Conservation (phyloP, 1,139 yeast species). For the Citeromyces hawaiiensis region DNA sequence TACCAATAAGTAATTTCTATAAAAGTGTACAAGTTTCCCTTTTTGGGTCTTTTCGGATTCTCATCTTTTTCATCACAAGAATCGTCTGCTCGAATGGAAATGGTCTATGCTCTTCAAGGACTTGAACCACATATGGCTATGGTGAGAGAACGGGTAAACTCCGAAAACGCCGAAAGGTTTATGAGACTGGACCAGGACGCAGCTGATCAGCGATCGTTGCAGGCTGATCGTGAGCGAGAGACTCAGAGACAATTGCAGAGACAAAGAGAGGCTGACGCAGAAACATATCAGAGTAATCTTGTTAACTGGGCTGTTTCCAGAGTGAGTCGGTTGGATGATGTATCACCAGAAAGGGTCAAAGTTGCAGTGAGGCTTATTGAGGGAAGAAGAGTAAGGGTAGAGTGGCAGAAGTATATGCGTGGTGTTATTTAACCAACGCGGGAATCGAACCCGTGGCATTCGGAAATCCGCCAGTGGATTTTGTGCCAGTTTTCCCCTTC, state of each 20-base stretch:
- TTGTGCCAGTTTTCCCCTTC: neutral
- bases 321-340: neutral
- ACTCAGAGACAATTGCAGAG: slow-evolving; percentile 16
- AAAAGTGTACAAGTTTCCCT: slow-evolving; percentile 70
- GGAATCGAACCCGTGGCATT: neutral
- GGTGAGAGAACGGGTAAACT: slow-evolving; percentile 49
- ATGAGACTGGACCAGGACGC: slow-evolving; percentile 65
- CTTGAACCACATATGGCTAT: slow-evolving; percentile 41
- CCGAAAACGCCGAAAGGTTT: slow-evolving; percentile 43
- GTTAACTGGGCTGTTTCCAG: neutral
- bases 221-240: slow-evolving; percentile 33
- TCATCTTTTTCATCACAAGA: slow-evolving; percentile 57
- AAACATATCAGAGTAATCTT: neutral
- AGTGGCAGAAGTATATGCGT: neutral
- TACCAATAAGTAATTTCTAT: slow-evolving; percentile 69
- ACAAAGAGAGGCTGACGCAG: slow-evolving; percentile 11
- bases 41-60: slow-evolving; percentile 55
- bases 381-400: neutral
- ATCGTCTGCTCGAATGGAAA: slow-evolving; percentile 38
- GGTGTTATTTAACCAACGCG: neutral
- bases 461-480: neutral
- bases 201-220: slow-evolving; percentile 61
- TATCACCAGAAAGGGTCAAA: neutral
- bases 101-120: slow-evolving; percentile 62
- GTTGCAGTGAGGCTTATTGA: neutral